Evolutionary conservation across 257 asterid species (phyloP), one percentile per base, ranked within the genome.

Genomic region (Capsicum pubescens): DNA sequence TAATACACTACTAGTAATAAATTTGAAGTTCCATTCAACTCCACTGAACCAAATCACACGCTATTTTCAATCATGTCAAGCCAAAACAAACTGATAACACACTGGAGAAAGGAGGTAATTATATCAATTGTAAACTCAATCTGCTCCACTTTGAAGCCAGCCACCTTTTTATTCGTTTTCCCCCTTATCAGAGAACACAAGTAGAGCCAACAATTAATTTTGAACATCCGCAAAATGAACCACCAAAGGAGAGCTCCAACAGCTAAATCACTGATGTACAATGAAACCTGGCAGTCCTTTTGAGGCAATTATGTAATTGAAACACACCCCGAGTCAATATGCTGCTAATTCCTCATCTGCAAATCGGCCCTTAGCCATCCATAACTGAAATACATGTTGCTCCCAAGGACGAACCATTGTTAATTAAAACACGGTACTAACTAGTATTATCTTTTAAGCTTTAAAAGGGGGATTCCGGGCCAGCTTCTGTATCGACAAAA

Each of bases 401-500:
- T 46, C 79, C 26, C 81, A 76, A 32, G 64, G 81, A 26, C 59
- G 7, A 76, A 26, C 26, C 26, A 4, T 14, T 19, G 46, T 12
- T 21, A 52, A 76, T 8, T 14, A 26, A 52, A 76, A 46, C 11
- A n/a, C n/a, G 21, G 21, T 11, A 6, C 44, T 21, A 19, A 50
- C 77, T 39, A 39, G 32, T 69, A 69, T 55, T 48, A 52, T 21
- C 57, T 52, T 74, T 52, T 44, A 74, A 84, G 21, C 81, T 19
- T 69, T 52, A 17, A n/a, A 83, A 14, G 52, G 84, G 84, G 82
- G 26, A 26, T 3, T 77, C 84, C 57, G 3, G 64, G 48, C 36
- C 3, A 42, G 71, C 79, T 26, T 72, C 77, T 7, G 10, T 82
- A 3, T 90, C 91, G 48, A 92, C 98, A 83, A 92, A 93, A 84